Percentiles rank a stretch among this genome's conserved stretches.
phyloP scores from a whole-genome alignment of 371 early-diverging fungal species.

The Phascolomyces articulosus region DNA sequence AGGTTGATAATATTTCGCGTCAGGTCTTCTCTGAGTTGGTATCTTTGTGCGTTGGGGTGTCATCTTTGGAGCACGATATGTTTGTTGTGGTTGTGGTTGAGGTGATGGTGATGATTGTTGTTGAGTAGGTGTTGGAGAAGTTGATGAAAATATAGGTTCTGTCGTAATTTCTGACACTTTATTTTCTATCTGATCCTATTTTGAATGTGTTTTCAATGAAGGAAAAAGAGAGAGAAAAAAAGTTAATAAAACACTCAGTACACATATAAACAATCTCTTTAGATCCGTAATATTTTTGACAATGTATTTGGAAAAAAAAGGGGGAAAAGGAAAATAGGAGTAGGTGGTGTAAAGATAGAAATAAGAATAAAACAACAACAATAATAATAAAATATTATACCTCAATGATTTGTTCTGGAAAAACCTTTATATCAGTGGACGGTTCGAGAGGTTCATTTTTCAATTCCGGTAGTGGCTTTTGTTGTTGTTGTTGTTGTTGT shows the following conservation, averaged over 20 bases:
- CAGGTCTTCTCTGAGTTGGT: constrained; percentile 24
- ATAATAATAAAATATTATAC: too few species aligned
- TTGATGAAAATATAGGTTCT: neutral
- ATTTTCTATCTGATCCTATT: neutral
- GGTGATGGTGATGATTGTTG: neutral
- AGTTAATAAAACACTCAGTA: neutral
- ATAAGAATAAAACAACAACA: too few species aligned
- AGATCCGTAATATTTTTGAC: too few species aligned
- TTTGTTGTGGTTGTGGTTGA: neutral
- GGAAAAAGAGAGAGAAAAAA: too few species aligned
- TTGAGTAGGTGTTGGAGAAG: neutral
- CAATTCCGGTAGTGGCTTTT: neutral
- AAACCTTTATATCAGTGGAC: too few species aligned
- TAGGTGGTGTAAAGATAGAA: too few species aligned
- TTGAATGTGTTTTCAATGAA: neutral
- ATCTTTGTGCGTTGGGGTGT: constrained; percentile 30
- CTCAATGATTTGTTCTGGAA: too few species aligned
- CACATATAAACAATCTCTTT: too few species aligned
- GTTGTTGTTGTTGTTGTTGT: neutral
- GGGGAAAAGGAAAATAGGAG: too few species aligned
- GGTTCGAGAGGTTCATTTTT: too few species aligned
- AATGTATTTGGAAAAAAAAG: too few species aligned
- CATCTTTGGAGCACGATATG: constrained; percentile 2
- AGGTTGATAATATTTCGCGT: constrained; percentile 35
- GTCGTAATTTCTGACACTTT: neutral